Base-by-base conservation (phyloP, 306 rosid genomes). In the Datisca glomerata region DNA sequence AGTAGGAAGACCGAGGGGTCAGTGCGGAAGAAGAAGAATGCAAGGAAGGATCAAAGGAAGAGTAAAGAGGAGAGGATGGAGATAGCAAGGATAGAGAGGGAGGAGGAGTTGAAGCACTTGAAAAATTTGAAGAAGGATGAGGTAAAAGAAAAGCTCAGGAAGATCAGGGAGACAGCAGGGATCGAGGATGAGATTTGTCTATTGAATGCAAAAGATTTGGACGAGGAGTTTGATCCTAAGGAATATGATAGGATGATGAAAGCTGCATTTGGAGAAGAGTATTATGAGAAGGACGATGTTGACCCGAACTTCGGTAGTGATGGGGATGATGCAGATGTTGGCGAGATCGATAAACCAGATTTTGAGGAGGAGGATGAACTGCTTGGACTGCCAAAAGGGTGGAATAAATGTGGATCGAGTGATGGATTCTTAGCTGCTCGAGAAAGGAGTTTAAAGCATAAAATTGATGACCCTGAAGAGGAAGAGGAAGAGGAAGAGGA, bases 81-180 rank as follows among this genome's bases (percentile, higher is more conserved):
- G 68, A 64, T 69, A 46, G 84, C 76, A 6, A 75, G 64, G 66
- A 56, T 70, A 55, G 95, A 79, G 76, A 74, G 86, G 75, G 86
- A 84, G 65, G 95, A 80, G 73, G 98, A 89, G 57, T 55, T 89
- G 75, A 84, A 80, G 42, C 86, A 66, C 61, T 58, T 84, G 43
- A 89, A 84, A 60, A 89, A 89, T 71, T 61, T 80, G 75, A 89
- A 84, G 77, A 84, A 77, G 75, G 80, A 89, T 59, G 95, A 89
- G 67, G 86, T 80, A 33, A 66, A 64, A 8, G 91, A 84, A 36
- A 83, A 61, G 71, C 56, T 84, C 17, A 70, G 49, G 41, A 77
- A 45, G 76, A 84, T 84, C 29, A 73, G 74, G 73, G 57, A 57
- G 67, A 74, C 63, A 16, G 91, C 98, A 0, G 98, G 98, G 28